These are phyloP conservation scores for Daldinia childiae DNA, from an alignment of 495 filamentous ascomycete species.

Conservation along the genomic window DNA sequence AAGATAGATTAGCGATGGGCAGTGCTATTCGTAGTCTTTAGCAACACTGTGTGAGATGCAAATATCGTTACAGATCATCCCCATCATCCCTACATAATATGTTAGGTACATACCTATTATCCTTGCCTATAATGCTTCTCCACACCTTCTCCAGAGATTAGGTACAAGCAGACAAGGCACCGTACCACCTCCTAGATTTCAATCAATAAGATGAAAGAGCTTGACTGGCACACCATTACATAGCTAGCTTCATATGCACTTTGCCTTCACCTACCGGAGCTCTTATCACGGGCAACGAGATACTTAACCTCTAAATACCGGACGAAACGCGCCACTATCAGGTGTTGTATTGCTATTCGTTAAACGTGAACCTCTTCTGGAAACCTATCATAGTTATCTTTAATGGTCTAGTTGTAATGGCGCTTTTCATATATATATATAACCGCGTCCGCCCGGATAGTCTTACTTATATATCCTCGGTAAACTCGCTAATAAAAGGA, in stretches of 20 bases:
- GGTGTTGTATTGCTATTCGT: constrained; percentile 26
- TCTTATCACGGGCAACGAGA: constrained; percentile 25
- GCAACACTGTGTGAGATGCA: constrained; percentile 16
- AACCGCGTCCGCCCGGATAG: constrained; percentile 11
- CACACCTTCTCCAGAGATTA: constrained; percentile 42
- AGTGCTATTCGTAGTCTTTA: neutral
- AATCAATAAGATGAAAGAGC: constrained; percentile 20
- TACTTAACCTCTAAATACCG: constrained; percentile 7
- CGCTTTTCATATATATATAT: neutral
- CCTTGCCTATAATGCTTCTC: constrained; percentile 18
- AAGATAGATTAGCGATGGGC: neutral
- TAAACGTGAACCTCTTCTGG: constrained; percentile 12
- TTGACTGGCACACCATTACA: neutral
- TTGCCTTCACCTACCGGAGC: constrained; percentile 31
- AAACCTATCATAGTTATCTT: neutral
- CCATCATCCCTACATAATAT: neutral
- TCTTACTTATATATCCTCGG: constrained; percentile 26
- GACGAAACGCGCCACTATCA: constrained; percentile 35
- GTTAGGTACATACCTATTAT: constrained; percentile 12
- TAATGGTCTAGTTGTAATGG: constrained; percentile 8
- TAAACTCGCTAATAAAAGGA: constrained; percentile 32
- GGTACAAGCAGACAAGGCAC: constrained; percentile 1
- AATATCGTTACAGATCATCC: neutral
- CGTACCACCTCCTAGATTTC: constrained; percentile 25
- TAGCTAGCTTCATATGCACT: constrained; percentile 18